Evolutionary conservation across 1,139 yeast species (phyloP).

Genomic region (Suhomyces ambrosiae): DNA sequence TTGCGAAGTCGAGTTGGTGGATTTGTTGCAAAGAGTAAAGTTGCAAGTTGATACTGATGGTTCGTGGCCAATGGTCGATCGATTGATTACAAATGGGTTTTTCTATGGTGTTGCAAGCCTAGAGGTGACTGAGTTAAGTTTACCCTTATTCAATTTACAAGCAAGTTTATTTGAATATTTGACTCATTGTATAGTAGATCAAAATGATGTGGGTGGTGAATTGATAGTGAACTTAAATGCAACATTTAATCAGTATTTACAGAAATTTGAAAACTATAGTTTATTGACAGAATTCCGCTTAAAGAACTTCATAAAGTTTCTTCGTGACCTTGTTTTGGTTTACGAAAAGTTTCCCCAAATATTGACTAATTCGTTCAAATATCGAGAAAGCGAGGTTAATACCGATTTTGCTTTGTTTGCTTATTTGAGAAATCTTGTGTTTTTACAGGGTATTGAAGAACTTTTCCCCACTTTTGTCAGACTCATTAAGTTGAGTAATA

Average conservation of each 20-base stretch:
- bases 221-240: not conserved
- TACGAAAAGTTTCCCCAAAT: constrained; percentile 6
- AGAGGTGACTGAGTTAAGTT: constrained; percentile 1
- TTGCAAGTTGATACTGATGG: not conserved
- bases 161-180: constrained; percentile 8
- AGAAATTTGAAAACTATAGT: constrained; percentile 1
- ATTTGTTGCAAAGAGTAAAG: constrained; percentile 1
- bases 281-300: constrained; percentile 4
- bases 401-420: not conserved
- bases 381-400: too few species aligned
- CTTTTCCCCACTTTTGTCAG: not conserved
- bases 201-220: not conserved
- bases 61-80: not conserved
- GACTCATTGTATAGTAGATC: constrained; percentile 4
- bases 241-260: constrained; percentile 6
- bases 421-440: not conserved
- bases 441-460: not conserved
- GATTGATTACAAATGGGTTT: constrained; percentile 8
- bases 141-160: constrained; percentile 11
- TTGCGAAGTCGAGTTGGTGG: constrained; percentile 2
- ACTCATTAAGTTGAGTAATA: not conserved
- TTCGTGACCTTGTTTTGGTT: constrained; percentile 1
- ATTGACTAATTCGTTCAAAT: constrained; percentile 2
- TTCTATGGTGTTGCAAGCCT: constrained; percentile 11
- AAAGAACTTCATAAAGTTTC: constrained; percentile 4